Percentiles rank a stretch among this genome's conserved stretches.
Conservation (phyloP, 1,284 basidiomycete genomes). For the Fomitiporia mediterranea region DNA sequence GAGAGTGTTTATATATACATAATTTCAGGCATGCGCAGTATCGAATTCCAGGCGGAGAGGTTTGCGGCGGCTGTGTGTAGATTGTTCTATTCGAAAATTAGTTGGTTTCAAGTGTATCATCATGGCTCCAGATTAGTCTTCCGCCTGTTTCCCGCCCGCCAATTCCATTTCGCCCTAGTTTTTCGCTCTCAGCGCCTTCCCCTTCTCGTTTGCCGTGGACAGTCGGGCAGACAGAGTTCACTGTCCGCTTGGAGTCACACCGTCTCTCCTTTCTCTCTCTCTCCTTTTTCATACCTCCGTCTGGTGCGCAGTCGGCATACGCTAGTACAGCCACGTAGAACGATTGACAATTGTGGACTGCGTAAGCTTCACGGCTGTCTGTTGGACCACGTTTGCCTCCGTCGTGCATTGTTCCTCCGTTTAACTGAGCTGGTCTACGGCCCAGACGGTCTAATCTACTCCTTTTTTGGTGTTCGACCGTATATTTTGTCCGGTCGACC, state of each 20-base stretch:
- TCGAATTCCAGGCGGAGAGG: conserved; percentile 7
- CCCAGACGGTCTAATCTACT: conserved; percentile 10
- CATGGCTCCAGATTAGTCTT: conserved; percentile 14
- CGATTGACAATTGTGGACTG: background rate
- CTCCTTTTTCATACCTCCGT: conserved; percentile 23
- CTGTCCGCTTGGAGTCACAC: conserved; percentile 4
- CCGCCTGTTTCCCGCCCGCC: conserved; percentile 11
- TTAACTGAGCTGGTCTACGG: no score
- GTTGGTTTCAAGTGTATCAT: conserved; percentile 18
- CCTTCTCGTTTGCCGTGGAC: conserved; percentile 23
- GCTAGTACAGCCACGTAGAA: background rate
- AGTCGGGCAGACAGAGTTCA: conserved; percentile 31
- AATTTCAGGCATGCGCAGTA: background rate
- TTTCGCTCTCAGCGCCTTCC: conserved; percentile 17
- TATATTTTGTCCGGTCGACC: background rate
- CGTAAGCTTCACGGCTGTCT: background rate
- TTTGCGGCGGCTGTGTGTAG: conserved; percentile 13
- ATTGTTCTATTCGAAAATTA: conserved; percentile 16
- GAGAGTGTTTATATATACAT: background rate
- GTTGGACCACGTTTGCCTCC: background rate
- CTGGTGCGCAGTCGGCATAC: background rate
- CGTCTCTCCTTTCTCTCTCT: conserved; percentile 6
- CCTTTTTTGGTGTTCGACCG: conserved; percentile 7
- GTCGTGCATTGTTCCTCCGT: background rate
- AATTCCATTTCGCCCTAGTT: conserved; percentile 18